Conservation (phyloP, 371 early-diverging fungal species). For the Dentiscutata heterogama region DNA sequence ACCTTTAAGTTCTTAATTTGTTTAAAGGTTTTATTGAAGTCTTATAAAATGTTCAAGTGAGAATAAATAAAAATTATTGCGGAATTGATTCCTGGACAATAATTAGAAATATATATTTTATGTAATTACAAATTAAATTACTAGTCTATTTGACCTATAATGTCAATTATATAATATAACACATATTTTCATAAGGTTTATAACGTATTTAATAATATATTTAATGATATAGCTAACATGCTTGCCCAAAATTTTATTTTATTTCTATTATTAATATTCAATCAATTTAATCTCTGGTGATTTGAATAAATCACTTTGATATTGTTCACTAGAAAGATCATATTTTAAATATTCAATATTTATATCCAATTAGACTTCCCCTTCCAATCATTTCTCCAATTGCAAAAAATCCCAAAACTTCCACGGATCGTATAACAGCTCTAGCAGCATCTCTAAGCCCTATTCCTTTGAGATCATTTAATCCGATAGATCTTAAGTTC, state of each 20-base stretch:
- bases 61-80: too few relatives aligned
- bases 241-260: too few relatives aligned
- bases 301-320: not conserved
- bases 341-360: conserved; percentile 9
- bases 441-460: not conserved
- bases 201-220: too few relatives aligned
- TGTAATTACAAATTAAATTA: too few relatives aligned
- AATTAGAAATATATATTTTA: too few relatives aligned
- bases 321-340: not conserved
- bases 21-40: too few relatives aligned
- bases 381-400: conserved; percentile 42
- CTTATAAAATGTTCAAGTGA: too few relatives aligned
- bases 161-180: too few relatives aligned
- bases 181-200: not conserved
- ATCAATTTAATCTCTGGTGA: not conserved
- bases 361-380: conserved; percentile 39
- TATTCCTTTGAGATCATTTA: not conserved
- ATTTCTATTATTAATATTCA: not conserved
- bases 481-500: not conserved
- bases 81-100: too few relatives aligned
- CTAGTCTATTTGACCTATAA: too few relatives aligned
- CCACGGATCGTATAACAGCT: conserved; percentile 20
- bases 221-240: too few relatives aligned
- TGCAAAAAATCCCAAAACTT: conserved; percentile 32
- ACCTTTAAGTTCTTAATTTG: too few relatives aligned